Conservation (phyloP, 1,284 basidiomycete species). For the Naganishia sp. region DNA sequence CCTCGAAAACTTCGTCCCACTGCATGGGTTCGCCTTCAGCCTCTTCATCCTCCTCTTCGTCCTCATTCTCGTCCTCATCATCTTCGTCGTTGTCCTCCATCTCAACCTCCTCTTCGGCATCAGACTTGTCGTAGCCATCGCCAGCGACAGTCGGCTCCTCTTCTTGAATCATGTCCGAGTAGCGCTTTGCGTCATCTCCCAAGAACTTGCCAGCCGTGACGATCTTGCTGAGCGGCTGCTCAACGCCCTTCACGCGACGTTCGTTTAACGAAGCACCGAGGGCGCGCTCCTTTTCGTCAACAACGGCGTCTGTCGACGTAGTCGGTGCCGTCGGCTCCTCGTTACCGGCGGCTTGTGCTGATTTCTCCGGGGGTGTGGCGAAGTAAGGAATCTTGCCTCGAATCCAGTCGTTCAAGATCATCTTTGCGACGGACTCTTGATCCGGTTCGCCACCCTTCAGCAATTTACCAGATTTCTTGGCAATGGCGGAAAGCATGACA, state of each 20-base stretch:
- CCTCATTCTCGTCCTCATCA: slow-evolving; percentile 53
- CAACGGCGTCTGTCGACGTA: slow-evolving; percentile 36
- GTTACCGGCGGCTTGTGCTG: slow-evolving; percentile 39
- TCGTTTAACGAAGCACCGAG: slow-evolving; percentile 52
- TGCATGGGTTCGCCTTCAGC: slow-evolving; percentile 63
- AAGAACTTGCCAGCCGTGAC: slow-evolving; percentile 61
- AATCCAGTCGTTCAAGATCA: slow-evolving; percentile 96
- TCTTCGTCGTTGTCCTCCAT: slow-evolving; percentile 55
- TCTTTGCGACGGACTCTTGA: slow-evolving; percentile 87
- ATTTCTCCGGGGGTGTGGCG: slow-evolving; percentile 55
- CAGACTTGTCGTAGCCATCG: slow-evolving; percentile 50
- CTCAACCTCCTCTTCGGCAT: slow-evolving; percentile 59
- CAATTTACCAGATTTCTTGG: slow-evolving; percentile 86
- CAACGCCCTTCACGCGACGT: slow-evolving; percentile 59
- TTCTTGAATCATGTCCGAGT: slow-evolving; percentile 45
- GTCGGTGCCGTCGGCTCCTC: slow-evolving; percentile 37
- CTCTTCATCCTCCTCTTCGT: slow-evolving; percentile 41
- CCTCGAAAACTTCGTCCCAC: slow-evolving; percentile 74
- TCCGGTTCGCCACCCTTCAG: slow-evolving; percentile 95
- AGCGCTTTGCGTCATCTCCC: slow-evolving; percentile 52
- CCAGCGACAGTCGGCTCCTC: slow-evolving; percentile 41
- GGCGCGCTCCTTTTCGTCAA: slow-evolving; percentile 44
- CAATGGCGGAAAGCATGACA: slow-evolving; percentile 79
- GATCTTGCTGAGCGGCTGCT: slow-evolving; percentile 61
- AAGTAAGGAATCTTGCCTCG: slow-evolving; percentile 71